Conservation (phyloP, 2,329 filamentous ascomycete species). For the Colletotrichum kahawae region DNA sequence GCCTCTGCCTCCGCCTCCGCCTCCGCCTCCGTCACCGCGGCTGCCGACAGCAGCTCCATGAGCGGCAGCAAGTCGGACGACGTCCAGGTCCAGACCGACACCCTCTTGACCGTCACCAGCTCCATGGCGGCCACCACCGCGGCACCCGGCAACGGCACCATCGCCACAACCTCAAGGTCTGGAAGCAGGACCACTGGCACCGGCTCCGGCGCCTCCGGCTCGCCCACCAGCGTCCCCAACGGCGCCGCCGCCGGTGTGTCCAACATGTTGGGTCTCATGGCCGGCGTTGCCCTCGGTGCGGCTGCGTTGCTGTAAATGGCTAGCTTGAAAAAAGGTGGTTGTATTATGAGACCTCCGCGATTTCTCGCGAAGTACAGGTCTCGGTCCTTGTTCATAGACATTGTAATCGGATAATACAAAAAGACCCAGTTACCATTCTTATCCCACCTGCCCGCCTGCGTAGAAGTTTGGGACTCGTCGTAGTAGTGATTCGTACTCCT, state of each 20-base stretch:
- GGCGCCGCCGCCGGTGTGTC: background rate
- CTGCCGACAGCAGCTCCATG: background rate
- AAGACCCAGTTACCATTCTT: background rate
- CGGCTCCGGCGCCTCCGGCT: background rate
- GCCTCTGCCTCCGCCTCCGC: background rate
- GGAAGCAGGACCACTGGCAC: background rate
- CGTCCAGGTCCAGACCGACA: background rate
- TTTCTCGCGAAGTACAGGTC: background rate
- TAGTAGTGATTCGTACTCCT: constrained; percentile 28
- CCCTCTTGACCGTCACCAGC: background rate
- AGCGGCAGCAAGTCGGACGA: background rate
- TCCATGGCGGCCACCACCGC: background rate
- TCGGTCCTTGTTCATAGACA: background rate
- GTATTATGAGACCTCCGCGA: background rate
- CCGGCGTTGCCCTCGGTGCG: background rate
- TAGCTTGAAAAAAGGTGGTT: background rate
- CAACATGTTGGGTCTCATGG: background rate
- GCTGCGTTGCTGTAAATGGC: background rate
- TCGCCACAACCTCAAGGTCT: background rate
- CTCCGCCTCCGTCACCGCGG: background rate
- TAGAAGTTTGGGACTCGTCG: constrained; percentile 26
- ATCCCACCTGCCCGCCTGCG: background rate
- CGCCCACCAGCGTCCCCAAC: background rate
- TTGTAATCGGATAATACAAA: background rate
- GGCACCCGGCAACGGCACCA: background rate